These are phyloP conservation scores for Phytophthora ramorum DNA, from an alignment of 352 stramenopile genomes.

Conservation along the genomic window DNA sequence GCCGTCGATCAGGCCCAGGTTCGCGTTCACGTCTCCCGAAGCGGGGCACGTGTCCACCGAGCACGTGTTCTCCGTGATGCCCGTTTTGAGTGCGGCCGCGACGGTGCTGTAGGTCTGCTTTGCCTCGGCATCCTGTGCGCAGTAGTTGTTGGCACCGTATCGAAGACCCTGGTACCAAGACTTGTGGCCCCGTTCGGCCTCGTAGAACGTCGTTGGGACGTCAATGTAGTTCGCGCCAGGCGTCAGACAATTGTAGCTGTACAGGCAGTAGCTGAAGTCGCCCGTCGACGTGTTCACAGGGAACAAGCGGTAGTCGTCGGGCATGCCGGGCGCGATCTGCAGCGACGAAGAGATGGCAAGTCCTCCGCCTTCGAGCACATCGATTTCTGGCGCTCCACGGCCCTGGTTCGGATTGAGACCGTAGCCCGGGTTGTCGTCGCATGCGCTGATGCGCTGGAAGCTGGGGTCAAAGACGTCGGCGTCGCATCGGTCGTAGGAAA, in stretches of 20 bases:
- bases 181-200: conserved; percentile 37
- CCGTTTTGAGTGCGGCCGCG: conserved; percentile 30
- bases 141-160: conserved; percentile 48
- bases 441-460: conserved; percentile 71
- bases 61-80: conserved; percentile 56
- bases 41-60: conserved; percentile 43
- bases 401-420: conserved; percentile 85
- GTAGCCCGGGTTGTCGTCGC: conserved; percentile 89
- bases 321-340: conserved; percentile 84
- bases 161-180: conserved; percentile 50
- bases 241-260: conserved; percentile 49
- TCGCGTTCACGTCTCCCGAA: conserved; percentile 53
- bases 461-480: conserved; percentile 38
- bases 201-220: conserved; percentile 47
- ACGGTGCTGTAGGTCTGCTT: conserved; percentile 45
- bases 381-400: conserved; percentile 93
- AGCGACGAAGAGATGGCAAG: conserved; percentile 88
- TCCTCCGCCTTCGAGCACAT: conserved; percentile 91
- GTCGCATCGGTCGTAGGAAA: conserved; percentile 93
- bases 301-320: conserved; percentile 65
- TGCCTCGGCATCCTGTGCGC: conserved; percentile 8
- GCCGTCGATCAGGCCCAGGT: conserved; percentile 50
- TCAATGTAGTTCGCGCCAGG: conserved; percentile 53
- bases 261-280: conserved; percentile 47
- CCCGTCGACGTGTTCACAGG: conserved; percentile 33